Percentiles rank a stretch among this genome's conserved stretches.
phyloP scores from a whole-genome alignment of 768 basidiomycete genomes.

The Fistulinella prunicolor region DNA sequence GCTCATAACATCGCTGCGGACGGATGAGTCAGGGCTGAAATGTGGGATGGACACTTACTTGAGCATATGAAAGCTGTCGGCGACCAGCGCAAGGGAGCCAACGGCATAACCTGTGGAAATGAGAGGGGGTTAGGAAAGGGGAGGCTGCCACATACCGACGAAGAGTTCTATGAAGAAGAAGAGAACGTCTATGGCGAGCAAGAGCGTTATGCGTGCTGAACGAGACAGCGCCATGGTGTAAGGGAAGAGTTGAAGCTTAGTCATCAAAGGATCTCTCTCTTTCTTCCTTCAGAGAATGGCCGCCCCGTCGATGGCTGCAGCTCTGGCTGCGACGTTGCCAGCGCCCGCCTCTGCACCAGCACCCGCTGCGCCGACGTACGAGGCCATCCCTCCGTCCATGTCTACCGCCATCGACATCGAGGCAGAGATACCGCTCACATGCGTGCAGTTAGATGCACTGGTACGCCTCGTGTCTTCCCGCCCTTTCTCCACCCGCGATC shows the following conservation, averaged over 20 bases:
- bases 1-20: conserved; percentile 89
- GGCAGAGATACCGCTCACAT: conserved; percentile 76
- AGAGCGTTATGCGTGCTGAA: conserved; percentile 66
- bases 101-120: conserved; percentile 78
- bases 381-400: conserved; percentile 90
- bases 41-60: conserved; percentile 55
- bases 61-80: conserved; percentile 98
- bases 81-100: conserved; percentile 91
- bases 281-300: conserved; percentile 41
- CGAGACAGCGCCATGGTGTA: conserved; percentile 49
- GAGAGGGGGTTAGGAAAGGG: conserved; percentile 9
- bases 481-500: conserved; percentile 1
- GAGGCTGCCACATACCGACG: conserved; percentile 48
- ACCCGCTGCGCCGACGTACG: conserved; percentile 67
- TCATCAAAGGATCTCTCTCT: conserved; percentile 19
- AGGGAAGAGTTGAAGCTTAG: conserved; percentile 11
- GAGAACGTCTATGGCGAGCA: conserved; percentile 78
- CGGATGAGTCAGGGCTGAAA: conserved; percentile 11
- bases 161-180: conserved; percentile 89
- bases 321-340: conserved; percentile 81
- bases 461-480: conserved; percentile 44
- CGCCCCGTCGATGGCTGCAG: conserved; percentile 87
- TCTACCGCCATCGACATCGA: conserved; percentile 92
- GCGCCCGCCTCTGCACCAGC: conserved; percentile 54
- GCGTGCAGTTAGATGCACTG: conserved; percentile 83